Conservation (phyloP, 2,329 filamentous ascomycete species). For the Ascochyta rabiei region DNA sequence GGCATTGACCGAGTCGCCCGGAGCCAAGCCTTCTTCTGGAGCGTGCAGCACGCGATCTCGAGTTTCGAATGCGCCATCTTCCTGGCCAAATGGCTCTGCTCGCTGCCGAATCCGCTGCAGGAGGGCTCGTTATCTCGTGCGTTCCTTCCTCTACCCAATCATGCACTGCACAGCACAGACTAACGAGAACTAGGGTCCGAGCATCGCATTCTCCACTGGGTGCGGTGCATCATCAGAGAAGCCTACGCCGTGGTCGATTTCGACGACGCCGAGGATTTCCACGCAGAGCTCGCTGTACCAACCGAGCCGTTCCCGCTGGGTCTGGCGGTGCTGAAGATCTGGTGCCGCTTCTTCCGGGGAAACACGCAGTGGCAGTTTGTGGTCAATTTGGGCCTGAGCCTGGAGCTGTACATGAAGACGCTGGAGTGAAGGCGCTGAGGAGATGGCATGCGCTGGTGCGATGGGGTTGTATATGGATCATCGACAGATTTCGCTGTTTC, state of each 20-base stretch:
- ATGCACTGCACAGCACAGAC: not conserved
- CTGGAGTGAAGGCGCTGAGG: not conserved
- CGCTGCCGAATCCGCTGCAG: constrained; percentile 27
- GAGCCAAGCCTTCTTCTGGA: constrained; percentile 64
- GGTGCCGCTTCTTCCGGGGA: constrained; percentile 56
- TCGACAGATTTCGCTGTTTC: too few species aligned
- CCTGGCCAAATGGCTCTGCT: constrained; percentile 58
- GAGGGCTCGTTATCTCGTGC: constrained; percentile 25
- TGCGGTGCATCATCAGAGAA: constrained; percentile 55
- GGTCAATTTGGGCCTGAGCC: constrained; percentile 52
- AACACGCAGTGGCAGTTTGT: constrained; percentile 59
- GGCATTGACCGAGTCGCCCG: constrained; percentile 62
- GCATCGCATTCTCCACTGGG: constrained; percentile 56
- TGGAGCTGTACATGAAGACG: constrained; percentile 35
- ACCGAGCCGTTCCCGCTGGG: constrained; percentile 43
- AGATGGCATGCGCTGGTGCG: too few species aligned
- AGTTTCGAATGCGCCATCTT: constrained; percentile 62
- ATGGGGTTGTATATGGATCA: too few species aligned
- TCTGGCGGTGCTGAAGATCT: constrained; percentile 53
- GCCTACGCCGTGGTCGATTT: constrained; percentile 49
- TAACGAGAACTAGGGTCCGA: constrained; percentile 36
- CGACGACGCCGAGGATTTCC: constrained; percentile 19
- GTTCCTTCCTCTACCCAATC: not conserved
- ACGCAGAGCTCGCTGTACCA: constrained; percentile 18
- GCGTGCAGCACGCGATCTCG: constrained; percentile 61